These are phyloP conservation scores for Acer saccharum DNA, from an alignment of 345 rosid genomes.

Conservation along the genomic window DNA sequence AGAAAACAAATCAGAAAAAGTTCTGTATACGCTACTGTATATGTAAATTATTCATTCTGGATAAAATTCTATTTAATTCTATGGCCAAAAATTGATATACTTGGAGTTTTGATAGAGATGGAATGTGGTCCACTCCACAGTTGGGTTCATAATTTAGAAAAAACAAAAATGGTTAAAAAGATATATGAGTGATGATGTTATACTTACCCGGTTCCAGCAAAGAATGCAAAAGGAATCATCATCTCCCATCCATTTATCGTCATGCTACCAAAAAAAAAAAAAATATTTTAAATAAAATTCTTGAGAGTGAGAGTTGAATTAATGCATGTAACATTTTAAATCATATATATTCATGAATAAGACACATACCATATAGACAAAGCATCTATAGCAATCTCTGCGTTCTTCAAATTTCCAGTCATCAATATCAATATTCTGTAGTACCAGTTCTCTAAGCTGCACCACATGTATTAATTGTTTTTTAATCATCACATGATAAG, in stretches of 20 bases:
- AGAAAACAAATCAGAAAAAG: background rate
- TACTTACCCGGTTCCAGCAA: slow-evolving; percentile 78
- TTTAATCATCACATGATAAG: too few species aligned
- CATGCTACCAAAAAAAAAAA: slow-evolving; percentile 54
- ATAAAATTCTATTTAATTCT: too few species aligned
- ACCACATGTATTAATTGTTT: too few species aligned
- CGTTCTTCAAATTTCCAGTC: slow-evolving; percentile 77
- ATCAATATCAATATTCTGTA: slow-evolving; percentile 69
- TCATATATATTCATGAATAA: background rate
- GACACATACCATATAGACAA: slow-evolving; percentile 71
- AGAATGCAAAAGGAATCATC: slow-evolving; percentile 92
- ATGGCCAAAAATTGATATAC: too few species aligned
- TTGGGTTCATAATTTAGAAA: background rate
- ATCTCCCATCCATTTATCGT: slow-evolving; percentile 79
- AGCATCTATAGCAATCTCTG: slow-evolving; percentile 77
- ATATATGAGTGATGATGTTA: background rate
- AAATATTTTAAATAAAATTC: too few species aligned
- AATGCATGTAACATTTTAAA: too few species aligned
- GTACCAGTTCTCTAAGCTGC: slow-evolving; percentile 94
- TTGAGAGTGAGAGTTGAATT: background rate
- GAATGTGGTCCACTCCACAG: slow-evolving; percentile 12
- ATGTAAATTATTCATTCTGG: too few species aligned
- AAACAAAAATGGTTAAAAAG: background rate
- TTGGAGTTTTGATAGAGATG: background rate
- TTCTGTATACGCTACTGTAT: too few species aligned